Conservation (phyloP, 768 basidiomycete species). For the Strobilomyces confusus region DNA sequence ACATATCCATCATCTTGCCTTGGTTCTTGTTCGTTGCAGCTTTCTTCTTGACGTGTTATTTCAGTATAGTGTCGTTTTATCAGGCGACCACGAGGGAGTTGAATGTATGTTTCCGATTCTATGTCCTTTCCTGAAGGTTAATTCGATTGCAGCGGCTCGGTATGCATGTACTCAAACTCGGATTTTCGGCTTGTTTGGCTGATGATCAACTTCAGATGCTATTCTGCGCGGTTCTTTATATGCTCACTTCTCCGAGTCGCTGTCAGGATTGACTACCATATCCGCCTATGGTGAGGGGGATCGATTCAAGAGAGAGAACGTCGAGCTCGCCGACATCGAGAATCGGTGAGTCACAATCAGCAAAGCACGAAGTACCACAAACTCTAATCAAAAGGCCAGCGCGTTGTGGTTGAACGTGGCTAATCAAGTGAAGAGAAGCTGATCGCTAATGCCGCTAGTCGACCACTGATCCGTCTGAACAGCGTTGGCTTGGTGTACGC, state of each 20-base stretch:
- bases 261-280: constrained; percentile 86
- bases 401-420: constrained; percentile 86
- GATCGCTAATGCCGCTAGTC: background rate
- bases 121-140: background rate
- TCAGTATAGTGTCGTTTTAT: constrained; percentile 76
- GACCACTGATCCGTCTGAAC: background rate
- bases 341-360: constrained; percentile 50
- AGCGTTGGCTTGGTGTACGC: constrained; percentile 86
- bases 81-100: constrained; percentile 82
- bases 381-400: constrained; percentile 23
- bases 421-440: constrained; percentile 53
- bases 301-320: constrained; percentile 74
- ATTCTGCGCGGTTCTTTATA: constrained; percentile 87
- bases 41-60: constrained; percentile 56
- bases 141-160: constrained; percentile 48
- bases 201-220: constrained; percentile 47
- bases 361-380: background rate
- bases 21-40: constrained; percentile 81
- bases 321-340: constrained; percentile 71
- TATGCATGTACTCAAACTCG: constrained; percentile 19
- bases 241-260: constrained; percentile 88
- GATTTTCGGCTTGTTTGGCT: background rate
- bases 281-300: constrained; percentile 80
- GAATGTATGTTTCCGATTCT: constrained; percentile 45
- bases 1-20: constrained; percentile 73